A percentile compares a stretch with the other conserved stretches of the same genome.
Evolutionary conservation across 2,329 filamentous ascomycete genomes (phyloP).

Genomic region (Penicillium nordicum): DNA sequence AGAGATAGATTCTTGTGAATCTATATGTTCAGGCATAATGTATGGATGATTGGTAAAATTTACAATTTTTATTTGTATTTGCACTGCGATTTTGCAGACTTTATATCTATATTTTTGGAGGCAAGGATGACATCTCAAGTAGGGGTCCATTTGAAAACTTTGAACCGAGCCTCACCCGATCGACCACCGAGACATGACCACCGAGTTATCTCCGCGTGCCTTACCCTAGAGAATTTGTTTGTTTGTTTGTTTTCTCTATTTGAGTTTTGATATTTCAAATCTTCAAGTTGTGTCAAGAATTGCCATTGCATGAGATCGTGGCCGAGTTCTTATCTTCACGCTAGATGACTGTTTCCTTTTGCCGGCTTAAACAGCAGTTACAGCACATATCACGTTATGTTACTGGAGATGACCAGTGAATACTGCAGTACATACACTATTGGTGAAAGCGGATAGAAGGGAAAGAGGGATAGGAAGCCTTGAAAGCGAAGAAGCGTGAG

Average conservation of each 20-base stretch:
- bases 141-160: background rate
- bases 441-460: background rate
- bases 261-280: too few relatives aligned
- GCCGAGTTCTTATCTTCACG: background rate
- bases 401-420: background rate
- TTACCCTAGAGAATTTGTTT: background rate
- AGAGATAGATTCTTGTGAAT: background rate
- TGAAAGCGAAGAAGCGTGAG: background rate
- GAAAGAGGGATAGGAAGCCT: background rate
- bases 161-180: constrained; percentile 1
- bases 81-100: background rate
- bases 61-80: background rate
- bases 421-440: too few relatives aligned
- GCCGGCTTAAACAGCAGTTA: background rate
- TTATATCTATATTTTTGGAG: constrained; percentile 1
- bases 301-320: background rate
- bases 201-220: background rate
- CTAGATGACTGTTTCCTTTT: background rate
- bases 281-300: background rate
- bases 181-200: background rate
- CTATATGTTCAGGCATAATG: background rate
- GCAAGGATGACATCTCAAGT: background rate
- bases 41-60: background rate
- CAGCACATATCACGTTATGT: background rate
- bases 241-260: background rate